A percentile compares a stretch with the other conserved stretches of the same genome.
phyloP scores from a whole-genome alignment of 73 alveolate species.

The Tetrahymena malaccensis region DNA sequence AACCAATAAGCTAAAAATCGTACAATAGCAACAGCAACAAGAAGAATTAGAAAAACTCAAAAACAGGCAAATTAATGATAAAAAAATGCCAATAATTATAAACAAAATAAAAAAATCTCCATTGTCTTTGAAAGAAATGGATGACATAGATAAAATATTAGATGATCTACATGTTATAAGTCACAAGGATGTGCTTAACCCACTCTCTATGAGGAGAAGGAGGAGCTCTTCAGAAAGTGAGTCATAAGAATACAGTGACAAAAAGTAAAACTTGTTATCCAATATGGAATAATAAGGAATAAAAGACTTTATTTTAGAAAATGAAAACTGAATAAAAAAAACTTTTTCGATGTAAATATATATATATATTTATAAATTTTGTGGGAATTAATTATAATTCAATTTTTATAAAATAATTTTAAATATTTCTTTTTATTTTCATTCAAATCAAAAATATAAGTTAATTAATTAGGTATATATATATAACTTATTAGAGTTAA shows the following conservation, averaged over 20 bases:
- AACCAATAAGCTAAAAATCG: not conserved
- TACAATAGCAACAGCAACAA: not conserved
- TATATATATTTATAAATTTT: too few species aligned
- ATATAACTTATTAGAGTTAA: too few species aligned
- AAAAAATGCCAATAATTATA: not conserved
- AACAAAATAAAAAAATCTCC: not conserved
- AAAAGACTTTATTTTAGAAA: not conserved
- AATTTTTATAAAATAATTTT: too few species aligned
- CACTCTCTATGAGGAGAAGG: not conserved
- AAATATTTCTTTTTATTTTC: too few species aligned
- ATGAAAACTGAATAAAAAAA: not conserved
- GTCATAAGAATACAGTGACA: not conserved
- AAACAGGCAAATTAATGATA: not conserved
- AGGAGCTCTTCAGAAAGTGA: not conserved
- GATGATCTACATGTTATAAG: not conserved
- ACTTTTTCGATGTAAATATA: not conserved
- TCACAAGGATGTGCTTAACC: not conserved
- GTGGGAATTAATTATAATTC: too few species aligned
- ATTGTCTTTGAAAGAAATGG: not conserved
- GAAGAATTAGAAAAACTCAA: not conserved
- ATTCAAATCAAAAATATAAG: too few species aligned
- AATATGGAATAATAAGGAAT: not conserved
- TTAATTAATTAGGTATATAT: too few species aligned
- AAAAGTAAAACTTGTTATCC: too few species aligned
- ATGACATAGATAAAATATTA: not conserved